Base-by-base conservation (phyloP, 257 asterid genomes). In the Voacanga thouarsii region DNA sequence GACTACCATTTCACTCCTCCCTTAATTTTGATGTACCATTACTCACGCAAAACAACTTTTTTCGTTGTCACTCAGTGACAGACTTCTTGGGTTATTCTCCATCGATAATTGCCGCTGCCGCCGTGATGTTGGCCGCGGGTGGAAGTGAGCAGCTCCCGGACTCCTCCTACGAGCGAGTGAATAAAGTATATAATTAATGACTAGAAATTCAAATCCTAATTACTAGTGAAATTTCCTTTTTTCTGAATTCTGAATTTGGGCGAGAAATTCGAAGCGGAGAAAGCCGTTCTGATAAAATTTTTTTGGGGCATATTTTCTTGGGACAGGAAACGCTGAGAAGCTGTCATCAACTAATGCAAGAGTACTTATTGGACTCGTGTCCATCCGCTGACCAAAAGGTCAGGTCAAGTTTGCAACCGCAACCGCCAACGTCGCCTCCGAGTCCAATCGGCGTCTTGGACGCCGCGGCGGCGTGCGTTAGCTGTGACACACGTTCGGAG, bases 371-470 rank as follows among this genome's bases (percentile, higher is more conserved):
- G 71, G 92, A 89, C 90, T 83, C 89, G 89, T 88, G 92, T 79
- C 88, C 86, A 1, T 65, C 79, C 0, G 75, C 78, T 16, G 53
- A 51, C 53, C 73, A 49, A 15, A 84, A 84, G 57, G 80, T 23
- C 44, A 16, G 61, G 55, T 30, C 75, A 23, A 44, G 30, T 12
- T 11, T 12, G 24, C 53, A 66, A 43, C 67, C 60, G 44, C 24
- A 21, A 18, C 79, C 26, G 78, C 86, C 81, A 47, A 73, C 55
- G 65, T 80, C 83, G 79, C 92, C 91, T 79, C 88, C 84, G 80
- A 88, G 90, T 80, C 92, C 94, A n/a, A 56, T 43, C 67, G 92
- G 90, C 78, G 89, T 89, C 78, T 90, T 89, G 16, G 94, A 88
- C 33, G 89, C 91, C 55, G 85, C 90, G 71, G 49, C 71, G 6